phyloP scores from a whole-genome alignment of 257 asterid genomes.

The Solanum arcanum region DNA sequence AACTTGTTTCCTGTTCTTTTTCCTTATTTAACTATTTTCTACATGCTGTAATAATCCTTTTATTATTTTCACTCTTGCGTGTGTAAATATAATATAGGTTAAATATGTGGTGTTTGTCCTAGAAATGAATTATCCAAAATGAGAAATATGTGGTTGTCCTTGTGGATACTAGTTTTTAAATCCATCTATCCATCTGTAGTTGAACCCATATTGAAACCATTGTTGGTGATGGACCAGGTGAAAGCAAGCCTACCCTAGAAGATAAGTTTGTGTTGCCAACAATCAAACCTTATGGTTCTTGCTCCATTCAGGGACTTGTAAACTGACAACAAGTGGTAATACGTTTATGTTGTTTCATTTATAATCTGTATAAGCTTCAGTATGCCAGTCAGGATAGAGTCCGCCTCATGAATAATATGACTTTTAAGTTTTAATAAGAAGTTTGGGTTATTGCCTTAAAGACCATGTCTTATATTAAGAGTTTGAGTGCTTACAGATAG shows the following conservation, averaged over 20 bases:
- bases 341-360: neutral
- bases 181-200: neutral
- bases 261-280: neutral
- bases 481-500: neutral
- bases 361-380: neutral
- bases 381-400: neutral
- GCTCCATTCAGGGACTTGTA: neutral
- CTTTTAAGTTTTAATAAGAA: neutral
- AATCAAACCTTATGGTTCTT: neutral
- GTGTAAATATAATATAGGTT: neutral
- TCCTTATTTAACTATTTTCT: neutral
- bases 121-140: neutral
- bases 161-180: neutral
- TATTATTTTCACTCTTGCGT: neutral
- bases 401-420: neutral
- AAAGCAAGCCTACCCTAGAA: neutral
- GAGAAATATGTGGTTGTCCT: neutral
- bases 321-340: neutral
- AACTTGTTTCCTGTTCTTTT: neutral
- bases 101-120: neutral
- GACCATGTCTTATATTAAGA: neutral
- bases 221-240: neutral
- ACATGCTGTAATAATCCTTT: neutral
- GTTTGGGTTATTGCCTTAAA: neutral
- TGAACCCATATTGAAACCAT: neutral